phyloP scores from a whole-genome alignment of 2,329 filamentous ascomycete species.

The Mariannaea elegans region DNA sequence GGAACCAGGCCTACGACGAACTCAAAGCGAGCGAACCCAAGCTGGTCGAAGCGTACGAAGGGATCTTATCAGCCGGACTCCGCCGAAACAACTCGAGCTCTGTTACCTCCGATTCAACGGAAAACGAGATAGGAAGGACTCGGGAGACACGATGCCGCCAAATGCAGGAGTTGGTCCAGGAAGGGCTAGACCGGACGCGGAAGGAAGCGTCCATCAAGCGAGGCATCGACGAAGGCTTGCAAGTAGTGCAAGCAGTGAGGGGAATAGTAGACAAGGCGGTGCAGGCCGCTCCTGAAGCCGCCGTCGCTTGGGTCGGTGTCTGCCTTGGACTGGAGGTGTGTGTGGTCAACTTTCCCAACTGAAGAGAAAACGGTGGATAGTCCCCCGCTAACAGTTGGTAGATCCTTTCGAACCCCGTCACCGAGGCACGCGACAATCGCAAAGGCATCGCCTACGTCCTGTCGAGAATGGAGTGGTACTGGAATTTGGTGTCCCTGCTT shows the following conservation, averaged over 20 bases:
- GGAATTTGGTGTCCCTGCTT: slow-evolving; percentile 41
- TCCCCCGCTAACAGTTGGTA: background rate
- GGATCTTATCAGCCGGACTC: slow-evolving; percentile 28
- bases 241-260: slow-evolving; percentile 36
- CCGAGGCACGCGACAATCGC: slow-evolving; percentile 38
- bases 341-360: background rate
- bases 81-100: background rate
- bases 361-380: background rate
- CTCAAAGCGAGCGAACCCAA: slow-evolving; percentile 23
- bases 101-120: background rate
- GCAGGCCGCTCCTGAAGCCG: slow-evolving; percentile 43
- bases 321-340: slow-evolving; percentile 46
- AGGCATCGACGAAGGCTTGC: slow-evolving; percentile 34
- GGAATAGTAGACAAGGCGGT: slow-evolving; percentile 39
- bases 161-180: slow-evolving; percentile 43
- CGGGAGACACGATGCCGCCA: slow-evolving; percentile 26
- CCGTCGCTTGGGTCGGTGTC: slow-evolving; percentile 49
- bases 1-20: slow-evolving; percentile 32
- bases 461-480: slow-evolving; percentile 52
- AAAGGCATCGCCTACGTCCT: slow-evolving; percentile 47
- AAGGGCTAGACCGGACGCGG: slow-evolving; percentile 40
- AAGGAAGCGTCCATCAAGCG: slow-evolving; percentile 37
- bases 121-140: slow-evolving; percentile 20
- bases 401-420: slow-evolving; percentile 36
- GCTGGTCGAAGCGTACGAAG: slow-evolving; percentile 30